Evolutionary conservation across 371 early-diverging fungal genomes (phyloP).

Genomic region (Mucor lusitanicus): DNA sequence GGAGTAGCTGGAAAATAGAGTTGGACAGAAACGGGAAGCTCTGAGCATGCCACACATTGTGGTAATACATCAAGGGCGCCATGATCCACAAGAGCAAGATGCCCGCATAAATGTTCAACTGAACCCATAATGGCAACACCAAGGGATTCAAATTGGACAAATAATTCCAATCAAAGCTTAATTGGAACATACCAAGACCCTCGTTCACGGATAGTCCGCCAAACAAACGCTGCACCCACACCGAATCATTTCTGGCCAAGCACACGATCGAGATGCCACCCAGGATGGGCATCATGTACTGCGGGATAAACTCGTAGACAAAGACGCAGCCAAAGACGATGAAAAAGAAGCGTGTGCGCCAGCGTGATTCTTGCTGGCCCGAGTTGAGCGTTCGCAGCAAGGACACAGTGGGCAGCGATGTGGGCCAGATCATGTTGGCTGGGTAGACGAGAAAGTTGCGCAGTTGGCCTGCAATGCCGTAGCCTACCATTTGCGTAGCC

Average conservation of each 20-base stretch:
- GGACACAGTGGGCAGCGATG: conserved; percentile 72
- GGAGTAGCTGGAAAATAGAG: conserved; percentile 31
- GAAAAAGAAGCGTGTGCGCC: conserved; percentile 62
- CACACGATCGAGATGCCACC: conserved; percentile 56
- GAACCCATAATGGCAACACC: conserved; percentile 68
- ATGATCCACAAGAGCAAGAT: conserved; percentile 39
- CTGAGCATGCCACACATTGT: conserved; percentile 49
- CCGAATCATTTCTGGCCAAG: conserved; percentile 41
- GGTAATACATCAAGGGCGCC: conserved; percentile 39
- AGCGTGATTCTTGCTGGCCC: conserved; percentile 57
- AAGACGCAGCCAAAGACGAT: conserved; percentile 41
- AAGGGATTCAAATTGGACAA: conserved; percentile 56
- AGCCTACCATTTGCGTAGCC: conserved; percentile 79
- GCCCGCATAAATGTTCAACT: conserved; percentile 44
- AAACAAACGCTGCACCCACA: conserved; percentile 56
- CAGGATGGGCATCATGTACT: conserved; percentile 50
- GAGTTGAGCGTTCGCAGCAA: conserved; percentile 74
- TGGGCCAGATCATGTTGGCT: conserved; percentile 88
- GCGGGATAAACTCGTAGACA: conserved; percentile 51
- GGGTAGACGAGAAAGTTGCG: conserved; percentile 83
- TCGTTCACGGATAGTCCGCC: conserved; percentile 49
- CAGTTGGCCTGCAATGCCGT: conserved; percentile 82
- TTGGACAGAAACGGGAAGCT: conserved; percentile 46
- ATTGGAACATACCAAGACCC: conserved; percentile 50
- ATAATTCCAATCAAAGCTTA: conserved; percentile 57